These are phyloP conservation scores for Serendipita sp. DNA, from an alignment of 768 basidiomycete genomes.

Conservation along the genomic window DNA sequence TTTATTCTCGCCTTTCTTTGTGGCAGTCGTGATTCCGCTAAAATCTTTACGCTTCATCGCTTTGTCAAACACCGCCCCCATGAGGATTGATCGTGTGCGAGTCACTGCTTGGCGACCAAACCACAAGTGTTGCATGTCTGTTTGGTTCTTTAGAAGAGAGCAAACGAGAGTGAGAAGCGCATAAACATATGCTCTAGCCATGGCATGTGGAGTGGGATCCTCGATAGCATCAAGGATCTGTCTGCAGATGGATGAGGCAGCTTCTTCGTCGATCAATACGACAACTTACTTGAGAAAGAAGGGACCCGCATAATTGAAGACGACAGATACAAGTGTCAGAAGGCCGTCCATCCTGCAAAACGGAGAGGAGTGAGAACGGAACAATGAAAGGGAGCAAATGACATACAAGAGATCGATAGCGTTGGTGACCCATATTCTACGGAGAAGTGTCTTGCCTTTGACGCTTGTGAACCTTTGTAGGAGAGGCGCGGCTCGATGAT, in stretches of 20 bases:
- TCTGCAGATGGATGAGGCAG: background rate
- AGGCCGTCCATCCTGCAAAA: slow-evolving; percentile 38
- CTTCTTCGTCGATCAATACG: background rate
- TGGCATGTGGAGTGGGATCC: slow-evolving; percentile 33
- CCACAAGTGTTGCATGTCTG: slow-evolving; percentile 68
- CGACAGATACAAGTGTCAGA: slow-evolving; percentile 52
- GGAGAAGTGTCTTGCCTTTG: slow-evolving; percentile 25
- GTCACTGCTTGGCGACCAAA: slow-evolving; percentile 57
- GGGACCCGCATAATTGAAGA: slow-evolving; percentile 66
- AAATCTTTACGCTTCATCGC: slow-evolving; percentile 29
- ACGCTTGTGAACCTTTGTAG: slow-evolving; percentile 34
- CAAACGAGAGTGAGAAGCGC: slow-evolving; percentile 60
- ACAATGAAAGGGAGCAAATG: background rate
- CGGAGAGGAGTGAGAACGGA: background rate
- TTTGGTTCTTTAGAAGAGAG: slow-evolving; percentile 38
- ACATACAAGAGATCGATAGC: slow-evolving; percentile 26
- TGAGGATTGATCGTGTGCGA: slow-evolving; percentile 41
- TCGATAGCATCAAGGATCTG: background rate
- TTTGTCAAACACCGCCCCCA: slow-evolving; percentile 81
- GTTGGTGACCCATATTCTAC: slow-evolving; percentile 31
- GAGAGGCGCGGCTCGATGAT: slow-evolving; percentile 47
- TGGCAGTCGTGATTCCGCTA: slow-evolving; percentile 12
- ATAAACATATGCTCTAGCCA: slow-evolving; percentile 56
- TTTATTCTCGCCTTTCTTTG: slow-evolving; percentile 18
- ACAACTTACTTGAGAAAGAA: slow-evolving; percentile 62